Evolutionary conservation across 805 yeast genomes (phyloP).

Genomic region (Candida hungchunana): DNA sequence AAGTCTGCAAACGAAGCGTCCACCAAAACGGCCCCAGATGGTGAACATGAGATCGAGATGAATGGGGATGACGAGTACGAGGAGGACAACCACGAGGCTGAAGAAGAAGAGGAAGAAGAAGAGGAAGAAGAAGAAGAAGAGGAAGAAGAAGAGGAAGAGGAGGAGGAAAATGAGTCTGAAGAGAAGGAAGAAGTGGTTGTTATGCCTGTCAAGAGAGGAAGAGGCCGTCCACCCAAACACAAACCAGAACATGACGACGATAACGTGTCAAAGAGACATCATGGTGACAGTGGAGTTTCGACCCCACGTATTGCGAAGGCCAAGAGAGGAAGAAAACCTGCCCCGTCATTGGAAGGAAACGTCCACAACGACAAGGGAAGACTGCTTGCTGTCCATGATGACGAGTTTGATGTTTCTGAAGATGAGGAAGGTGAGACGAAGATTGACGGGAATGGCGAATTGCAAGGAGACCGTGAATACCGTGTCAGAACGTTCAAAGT

Average conservation of each 20-base stretch:
- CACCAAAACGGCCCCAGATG: no score
- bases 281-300: conserved; percentile 2
- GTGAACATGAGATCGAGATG: no score
- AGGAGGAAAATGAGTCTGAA: conserved; percentile 7
- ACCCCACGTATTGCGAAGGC: conserved; percentile 27
- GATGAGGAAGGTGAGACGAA: conserved; percentile 79
- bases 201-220: conserved; percentile 17
- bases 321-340: conserved; percentile 40
- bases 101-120: conserved; percentile 42
- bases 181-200: conserved; percentile 5
- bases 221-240: conserved; percentile 22
- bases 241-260: conserved; percentile 11
- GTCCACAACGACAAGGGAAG: conserved; percentile 65
- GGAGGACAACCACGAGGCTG: conserved; percentile 6
- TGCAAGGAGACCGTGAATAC: conserved; percentile 70
- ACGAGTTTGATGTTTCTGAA: conserved; percentile 72
- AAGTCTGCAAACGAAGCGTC: no score
- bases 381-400: conserved; percentile 58
- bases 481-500: conserved; percentile 67
- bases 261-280: conserved; percentile 8
- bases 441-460: conserved; percentile 60
- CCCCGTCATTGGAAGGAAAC: conserved; percentile 24
- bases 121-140: conserved; percentile 17
- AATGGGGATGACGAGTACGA: no score
- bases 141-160: conserved; percentile 17